These are phyloP conservation scores for Silene conica DNA, from an alignment of 148 eudicot genomes.

Conservation along the genomic window DNA sequence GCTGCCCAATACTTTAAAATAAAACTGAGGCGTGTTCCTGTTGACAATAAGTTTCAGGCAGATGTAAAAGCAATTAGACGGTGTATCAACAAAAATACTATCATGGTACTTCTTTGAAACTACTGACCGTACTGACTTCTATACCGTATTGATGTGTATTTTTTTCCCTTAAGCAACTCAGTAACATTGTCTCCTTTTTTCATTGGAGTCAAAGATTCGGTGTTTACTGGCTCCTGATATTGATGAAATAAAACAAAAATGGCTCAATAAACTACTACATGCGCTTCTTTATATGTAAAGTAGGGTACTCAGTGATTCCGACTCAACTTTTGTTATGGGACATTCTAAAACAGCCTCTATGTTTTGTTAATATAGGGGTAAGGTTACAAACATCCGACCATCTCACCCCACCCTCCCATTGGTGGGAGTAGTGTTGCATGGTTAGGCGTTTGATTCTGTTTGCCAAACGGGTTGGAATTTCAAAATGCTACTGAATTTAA, in stretches of 20 bases:
- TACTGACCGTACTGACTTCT: not conserved
- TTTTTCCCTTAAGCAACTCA: not conserved
- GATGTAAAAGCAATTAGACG: conserved; percentile 75
- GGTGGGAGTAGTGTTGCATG: not conserved
- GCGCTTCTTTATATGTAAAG: no score
- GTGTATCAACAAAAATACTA: conserved; percentile 70
- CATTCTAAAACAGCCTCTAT: not conserved
- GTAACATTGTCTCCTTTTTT: not conserved
- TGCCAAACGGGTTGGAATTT: not conserved
- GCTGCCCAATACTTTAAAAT: conserved; percentile 95
- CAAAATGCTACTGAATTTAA: not conserved
- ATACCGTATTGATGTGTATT: not conserved
- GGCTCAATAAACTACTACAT: no score
- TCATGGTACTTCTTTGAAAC: conserved; percentile 47
- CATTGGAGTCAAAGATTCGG: not conserved
- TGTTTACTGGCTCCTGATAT: no score
- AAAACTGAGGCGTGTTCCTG: conserved; percentile 90
- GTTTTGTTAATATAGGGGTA: not conserved
- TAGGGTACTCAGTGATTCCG: not conserved
- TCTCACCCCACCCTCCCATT: not conserved
- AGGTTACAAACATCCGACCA: not conserved
- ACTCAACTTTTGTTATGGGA: not conserved
- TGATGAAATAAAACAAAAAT: no score
- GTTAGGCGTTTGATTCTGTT: not conserved
- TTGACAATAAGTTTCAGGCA: conserved; percentile 62